A percentile compares a stretch with the other conserved stretches of the same genome.
Conservation (phyloP, 495 filamentous ascomycete species). For the Xylaria longipes region DNA sequence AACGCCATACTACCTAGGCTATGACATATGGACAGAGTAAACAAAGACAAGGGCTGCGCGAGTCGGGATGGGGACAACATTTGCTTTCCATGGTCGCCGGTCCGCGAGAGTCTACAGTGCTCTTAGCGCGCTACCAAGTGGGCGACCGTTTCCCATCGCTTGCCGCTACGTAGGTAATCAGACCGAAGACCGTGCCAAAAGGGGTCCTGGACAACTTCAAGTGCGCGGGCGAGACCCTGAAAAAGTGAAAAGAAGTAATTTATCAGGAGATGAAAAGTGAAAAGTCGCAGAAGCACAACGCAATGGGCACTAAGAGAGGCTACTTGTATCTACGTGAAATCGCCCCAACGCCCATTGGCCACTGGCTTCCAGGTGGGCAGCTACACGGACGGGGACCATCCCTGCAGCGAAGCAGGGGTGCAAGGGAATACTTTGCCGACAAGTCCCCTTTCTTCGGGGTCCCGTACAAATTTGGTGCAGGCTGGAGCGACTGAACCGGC, state of each 20-base stretch:
- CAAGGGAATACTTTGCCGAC: not conserved
- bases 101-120: conserved; percentile 2
- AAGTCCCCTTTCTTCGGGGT: not conserved
- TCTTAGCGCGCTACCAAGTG: conserved; percentile 7
- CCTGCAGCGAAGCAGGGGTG: not conserved
- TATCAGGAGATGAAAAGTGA: conserved; percentile 1
- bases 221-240: conserved; percentile 14
- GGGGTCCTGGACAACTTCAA: not conserved
- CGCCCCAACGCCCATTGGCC: conserved; percentile 14
- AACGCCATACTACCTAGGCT: conserved; percentile 12
- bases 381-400: conserved; percentile 2
- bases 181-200: not conserved
- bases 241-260: conserved; percentile 7
- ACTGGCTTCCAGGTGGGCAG: conserved; percentile 17
- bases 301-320: conserved; percentile 15
- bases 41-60: conserved; percentile 18
- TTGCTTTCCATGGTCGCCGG: conserved; percentile 2
- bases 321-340: conserved; percentile 13
- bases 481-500: not conserved
- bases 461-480: conserved; percentile 12
- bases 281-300: conserved; percentile 16
- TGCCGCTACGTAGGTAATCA: not conserved
- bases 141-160: not conserved
- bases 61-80: conserved; percentile 20
- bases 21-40: conserved; percentile 16